Conservation (phyloP, 352 stramenopile genomes). For the Globisporangium ultimum region DNA sequence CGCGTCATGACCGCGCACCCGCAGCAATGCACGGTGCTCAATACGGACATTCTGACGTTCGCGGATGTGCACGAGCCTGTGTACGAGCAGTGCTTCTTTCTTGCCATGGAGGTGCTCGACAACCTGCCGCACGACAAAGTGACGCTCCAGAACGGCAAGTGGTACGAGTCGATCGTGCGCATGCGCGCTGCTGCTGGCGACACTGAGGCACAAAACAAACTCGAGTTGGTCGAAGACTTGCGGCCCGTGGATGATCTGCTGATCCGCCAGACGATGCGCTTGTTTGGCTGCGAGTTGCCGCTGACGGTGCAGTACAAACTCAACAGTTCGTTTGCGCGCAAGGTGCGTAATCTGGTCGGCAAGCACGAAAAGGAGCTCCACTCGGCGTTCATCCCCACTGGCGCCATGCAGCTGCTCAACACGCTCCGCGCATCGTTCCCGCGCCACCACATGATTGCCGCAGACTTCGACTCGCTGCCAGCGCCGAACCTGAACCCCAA, state of each 20-base stretch:
- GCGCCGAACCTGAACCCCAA: conserved; percentile 55
- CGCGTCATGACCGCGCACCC: conserved; percentile 59
- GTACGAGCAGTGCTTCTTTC: conserved; percentile 66
- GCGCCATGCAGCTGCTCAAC: conserved; percentile 85
- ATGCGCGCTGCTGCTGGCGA: conserved; percentile 10
- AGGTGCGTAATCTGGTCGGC: conserved; percentile 46
- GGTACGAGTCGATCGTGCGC: conserved; percentile 68
- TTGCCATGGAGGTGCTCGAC: conserved; percentile 89
- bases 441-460: conserved; percentile 83
- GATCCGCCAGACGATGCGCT: conserved; percentile 66
- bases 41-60: conserved; percentile 80
- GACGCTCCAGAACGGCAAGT: conserved; percentile 63
- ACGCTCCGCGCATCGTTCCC: conserved; percentile 75
- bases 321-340: conserved; percentile 49
- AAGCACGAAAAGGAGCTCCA: conserved; percentile 46
- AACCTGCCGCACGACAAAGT: conserved; percentile 92
- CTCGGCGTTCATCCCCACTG: conserved; percentile 86
- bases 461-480: conserved; percentile 87
- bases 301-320: conserved; percentile 58
- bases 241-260: conserved; percentile 64
- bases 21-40: conserved; percentile 65
- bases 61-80: conserved; percentile 49
- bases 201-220: background rate
- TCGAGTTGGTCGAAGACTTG: conserved; percentile 39
- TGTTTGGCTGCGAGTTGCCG: conserved; percentile 73